Percentiles rank a stretch among this genome's conserved stretches.
Evolutionary conservation across 306 rosid species (phyloP).

Genomic region (Hippophae tibetana): DNA sequence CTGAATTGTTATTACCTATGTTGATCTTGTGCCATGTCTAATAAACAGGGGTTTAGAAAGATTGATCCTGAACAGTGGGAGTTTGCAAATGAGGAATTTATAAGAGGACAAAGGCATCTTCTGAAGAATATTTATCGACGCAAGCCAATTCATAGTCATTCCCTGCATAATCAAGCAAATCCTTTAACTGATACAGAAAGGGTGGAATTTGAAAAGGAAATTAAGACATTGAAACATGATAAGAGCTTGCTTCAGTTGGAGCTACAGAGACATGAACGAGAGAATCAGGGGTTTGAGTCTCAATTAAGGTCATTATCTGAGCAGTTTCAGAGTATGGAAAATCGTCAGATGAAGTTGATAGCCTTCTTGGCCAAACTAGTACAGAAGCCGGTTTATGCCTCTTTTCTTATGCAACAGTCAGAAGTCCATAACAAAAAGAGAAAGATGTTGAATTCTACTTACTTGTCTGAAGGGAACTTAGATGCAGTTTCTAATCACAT

Average conservation of each 20-base stretch:
- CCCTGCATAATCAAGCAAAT: slow-evolving; percentile 20
- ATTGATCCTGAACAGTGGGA: slow-evolving; percentile 40
- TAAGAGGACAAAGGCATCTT: slow-evolving; percentile 32
- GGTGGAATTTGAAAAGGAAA: slow-evolving; percentile 21
- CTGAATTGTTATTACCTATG: too few species aligned
- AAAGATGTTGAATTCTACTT: slow-evolving; percentile 19
- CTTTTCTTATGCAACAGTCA: slow-evolving; percentile 23
- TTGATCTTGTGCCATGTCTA: background rate
- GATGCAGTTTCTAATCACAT: slow-evolving; percentile 14
- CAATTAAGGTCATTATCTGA: slow-evolving; percentile 15
- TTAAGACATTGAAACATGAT: slow-evolving; percentile 15
- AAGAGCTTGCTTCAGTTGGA: slow-evolving; percentile 20
- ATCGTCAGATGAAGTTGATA: slow-evolving; percentile 14
- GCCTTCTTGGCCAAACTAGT: slow-evolving; percentile 15
- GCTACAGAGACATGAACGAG: slow-evolving; percentile 18
- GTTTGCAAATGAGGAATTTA: slow-evolving; percentile 34
- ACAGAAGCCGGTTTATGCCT: slow-evolving; percentile 20
- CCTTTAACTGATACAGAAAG: slow-evolving; percentile 23
- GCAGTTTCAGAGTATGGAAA: slow-evolving; percentile 23
- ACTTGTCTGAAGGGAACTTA: slow-evolving; percentile 9
- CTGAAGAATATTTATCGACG: slow-evolving; percentile 30
- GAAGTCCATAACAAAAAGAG: slow-evolving; percentile 27
- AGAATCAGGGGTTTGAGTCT: slow-evolving; percentile 18
- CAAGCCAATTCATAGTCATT: slow-evolving; percentile 35
- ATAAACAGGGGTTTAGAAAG: slow-evolving; percentile 33